Evolutionary conservation across 2,329 filamentous ascomycete species (phyloP), one percentile per base, ranked within the genome.

Genomic region (Graphilbum fragrans): DNA sequence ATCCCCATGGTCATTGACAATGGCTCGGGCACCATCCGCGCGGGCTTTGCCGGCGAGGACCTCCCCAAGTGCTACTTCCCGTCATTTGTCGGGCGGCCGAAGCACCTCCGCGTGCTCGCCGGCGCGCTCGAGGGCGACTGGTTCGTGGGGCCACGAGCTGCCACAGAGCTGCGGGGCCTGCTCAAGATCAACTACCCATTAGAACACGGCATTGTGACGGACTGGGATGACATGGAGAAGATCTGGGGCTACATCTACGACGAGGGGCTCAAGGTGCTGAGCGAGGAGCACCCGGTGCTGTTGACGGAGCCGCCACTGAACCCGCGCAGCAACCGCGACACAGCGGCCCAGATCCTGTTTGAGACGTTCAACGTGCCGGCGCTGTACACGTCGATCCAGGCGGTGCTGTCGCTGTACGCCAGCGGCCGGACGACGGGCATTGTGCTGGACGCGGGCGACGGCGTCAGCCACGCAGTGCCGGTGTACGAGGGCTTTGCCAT

Each of bases 221-320:
- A 98, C 63, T 98, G 92, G 92, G 92, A 96, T 58, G 92, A 98
- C 58, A 98, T 98, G 92, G 92, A 98, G 69, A 80, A 86, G 66
- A 98, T 98, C 64, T 98, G 92, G 92, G 85, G 93, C 55, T 92
- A 94, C 57, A 87, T 98, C 41, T 98, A 96, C 60, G 85, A 85
- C 44, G 90, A 95, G 57, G 92, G 93, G 49, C 63, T 98, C 54
- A 96, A 95, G 69, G 94, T 90, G 38, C 72, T 95, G 58, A 95
- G 88, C 62, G 92, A 98, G 72, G 92, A 98, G 81, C 92, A 98
- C 62, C 92, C 92, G 35, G 90, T 98, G 46, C 78, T 98, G 40
- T 73, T 98, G 54, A 98, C 92, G 46, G 92, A 98, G 64, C 86
- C 92, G 38, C 92, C 92, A 33, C 70, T 98, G 50, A 98, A 98